Evolutionary conservation across 176 grass and related monocot genomes (phyloP).

Genomic region (Carex myosuroides): DNA sequence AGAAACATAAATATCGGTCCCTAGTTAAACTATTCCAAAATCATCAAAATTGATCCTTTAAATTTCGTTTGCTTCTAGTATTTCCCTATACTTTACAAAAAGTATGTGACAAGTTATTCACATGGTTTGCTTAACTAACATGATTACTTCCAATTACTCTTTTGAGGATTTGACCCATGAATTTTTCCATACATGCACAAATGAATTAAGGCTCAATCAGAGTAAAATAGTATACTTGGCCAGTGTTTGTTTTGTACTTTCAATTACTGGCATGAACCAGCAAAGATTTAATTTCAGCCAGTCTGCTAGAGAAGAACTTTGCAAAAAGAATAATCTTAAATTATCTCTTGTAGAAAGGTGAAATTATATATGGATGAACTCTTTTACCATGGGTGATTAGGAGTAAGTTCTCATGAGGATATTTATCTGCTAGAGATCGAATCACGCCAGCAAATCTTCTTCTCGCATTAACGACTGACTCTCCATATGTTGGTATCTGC

Average conservation of each 20-base stretch:
- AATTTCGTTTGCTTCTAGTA: neutral
- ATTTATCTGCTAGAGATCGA: conserved; percentile 33
- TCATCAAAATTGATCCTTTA: neutral
- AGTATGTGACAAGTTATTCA: neutral
- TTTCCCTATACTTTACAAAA: neutral
- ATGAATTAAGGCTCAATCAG: neutral
- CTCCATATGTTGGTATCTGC: conserved; percentile 24
- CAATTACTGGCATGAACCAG: neutral
- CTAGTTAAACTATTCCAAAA: neutral
- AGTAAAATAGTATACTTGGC: neutral
- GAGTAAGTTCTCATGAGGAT: conserved; percentile 41
- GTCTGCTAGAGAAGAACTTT: neutral
- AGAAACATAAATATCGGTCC: neutral
- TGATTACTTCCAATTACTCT: neutral
- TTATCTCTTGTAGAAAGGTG: neutral
- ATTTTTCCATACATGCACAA: neutral
- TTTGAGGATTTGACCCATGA: neutral
- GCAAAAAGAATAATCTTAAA: neutral
- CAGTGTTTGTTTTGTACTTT: neutral
- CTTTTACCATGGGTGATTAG: conserved; percentile 36
- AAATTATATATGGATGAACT: neutral
- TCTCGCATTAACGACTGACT: conserved; percentile 32
- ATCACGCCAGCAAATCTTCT: conserved; percentile 32
- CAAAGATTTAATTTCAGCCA: neutral
- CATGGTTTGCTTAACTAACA: neutral